phyloP scores from a whole-genome alignment of 2,329 filamentous ascomycete species.

The Exserohilum turcica region DNA sequence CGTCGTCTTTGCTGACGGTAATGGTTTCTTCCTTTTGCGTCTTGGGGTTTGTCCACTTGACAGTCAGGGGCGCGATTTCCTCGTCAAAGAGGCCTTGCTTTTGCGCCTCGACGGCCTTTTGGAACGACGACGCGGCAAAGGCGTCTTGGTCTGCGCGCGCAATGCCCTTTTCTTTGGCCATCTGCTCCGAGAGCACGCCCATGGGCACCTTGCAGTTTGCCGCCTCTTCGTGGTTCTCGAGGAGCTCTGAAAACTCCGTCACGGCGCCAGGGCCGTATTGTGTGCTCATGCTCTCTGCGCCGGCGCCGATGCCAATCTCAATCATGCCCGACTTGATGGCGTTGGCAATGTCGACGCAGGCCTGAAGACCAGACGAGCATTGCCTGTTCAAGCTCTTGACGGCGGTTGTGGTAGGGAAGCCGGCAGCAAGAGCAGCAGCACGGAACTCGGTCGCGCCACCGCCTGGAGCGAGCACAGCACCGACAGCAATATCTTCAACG shows the following conservation, averaged over 20 bases:
- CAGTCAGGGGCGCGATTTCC: conserved; percentile 85
- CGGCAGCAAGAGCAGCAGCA: conserved; percentile 85
- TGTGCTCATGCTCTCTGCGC: conserved; percentile 93
- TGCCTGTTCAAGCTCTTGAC: conserved; percentile 90
- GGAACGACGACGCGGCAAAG: conserved; percentile 93
- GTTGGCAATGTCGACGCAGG: conserved; percentile 92
- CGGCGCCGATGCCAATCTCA: conserved; percentile 89
- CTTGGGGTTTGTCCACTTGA: conserved; percentile 90
- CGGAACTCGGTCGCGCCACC: conserved; percentile 97
- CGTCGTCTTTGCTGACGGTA: conserved; percentile 84
- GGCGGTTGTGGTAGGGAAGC: conserved; percentile 84
- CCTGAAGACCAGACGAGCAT: conserved; percentile 91
- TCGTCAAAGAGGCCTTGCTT: conserved; percentile 87
- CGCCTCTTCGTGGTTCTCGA: conserved; percentile 79
- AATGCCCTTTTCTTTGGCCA: conserved; percentile 85
- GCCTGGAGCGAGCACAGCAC: conserved; percentile 87
- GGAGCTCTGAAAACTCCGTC: conserved; percentile 86
- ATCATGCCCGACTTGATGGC: conserved; percentile 92
- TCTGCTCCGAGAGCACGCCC: conserved; percentile 90
- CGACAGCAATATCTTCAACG: conserved; percentile 92
- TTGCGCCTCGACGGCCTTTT: conserved; percentile 86
- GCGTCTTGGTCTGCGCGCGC: conserved; percentile 76
- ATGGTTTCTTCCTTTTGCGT: conserved; percentile 82
- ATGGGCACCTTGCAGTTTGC: conserved; percentile 98
- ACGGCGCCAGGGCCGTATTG: conserved; percentile 92